Percentiles rank a stretch among this genome's conserved stretches.
phyloP scores from a whole-genome alignment of 495 filamentous ascomycete genomes.

The Umbilicaria muhlenbergii region DNA sequence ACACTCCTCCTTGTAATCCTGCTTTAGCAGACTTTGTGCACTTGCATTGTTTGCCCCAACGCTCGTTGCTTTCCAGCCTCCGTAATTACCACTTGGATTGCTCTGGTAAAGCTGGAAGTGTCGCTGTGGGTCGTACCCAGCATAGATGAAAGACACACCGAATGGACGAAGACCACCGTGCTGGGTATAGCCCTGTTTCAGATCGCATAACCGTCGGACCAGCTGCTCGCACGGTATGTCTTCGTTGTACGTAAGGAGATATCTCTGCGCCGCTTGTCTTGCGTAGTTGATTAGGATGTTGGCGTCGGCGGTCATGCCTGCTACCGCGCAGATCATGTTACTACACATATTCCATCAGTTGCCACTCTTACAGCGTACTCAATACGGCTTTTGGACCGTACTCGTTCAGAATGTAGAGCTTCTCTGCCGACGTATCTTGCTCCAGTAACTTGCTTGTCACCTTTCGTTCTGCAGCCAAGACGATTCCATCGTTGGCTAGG shows the following conservation, averaged over 20 bases:
- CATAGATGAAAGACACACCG: slow-evolving; percentile 98
- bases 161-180: slow-evolving; percentile 96
- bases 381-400: slow-evolving; percentile 27
- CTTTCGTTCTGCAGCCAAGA: slow-evolving; percentile 96
- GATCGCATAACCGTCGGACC: slow-evolving; percentile 87
- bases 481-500: slow-evolving; percentile 93
- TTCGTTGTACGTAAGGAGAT: slow-evolving; percentile 98
- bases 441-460: slow-evolving; percentile 98
- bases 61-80: slow-evolving; percentile 97
- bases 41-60: slow-evolving; percentile 96
- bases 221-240: slow-evolving; percentile 99
- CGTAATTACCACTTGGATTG: slow-evolving; percentile 99
- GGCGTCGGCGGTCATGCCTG: slow-evolving; percentile 97
- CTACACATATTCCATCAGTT: slow-evolving; percentile 29
- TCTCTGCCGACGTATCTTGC: slow-evolving; percentile 98
- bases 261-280: slow-evolving; percentile 87
- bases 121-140: slow-evolving; percentile 84
- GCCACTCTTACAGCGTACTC: not conserved
- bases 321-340: slow-evolving; percentile 99
- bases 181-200: slow-evolving; percentile 99
- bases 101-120: slow-evolving; percentile 99
- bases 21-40: slow-evolving; percentile 93
- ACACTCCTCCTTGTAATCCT: slow-evolving; percentile 98
- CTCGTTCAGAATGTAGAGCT: slow-evolving; percentile 99
- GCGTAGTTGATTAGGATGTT: slow-evolving; percentile 99